Evolutionary conservation across 225 moss, liverwort and hornwort genomes (phyloP), one percentile per base, ranked within the genome.

Genomic region (Pseudoscleropodium purum): DNA sequence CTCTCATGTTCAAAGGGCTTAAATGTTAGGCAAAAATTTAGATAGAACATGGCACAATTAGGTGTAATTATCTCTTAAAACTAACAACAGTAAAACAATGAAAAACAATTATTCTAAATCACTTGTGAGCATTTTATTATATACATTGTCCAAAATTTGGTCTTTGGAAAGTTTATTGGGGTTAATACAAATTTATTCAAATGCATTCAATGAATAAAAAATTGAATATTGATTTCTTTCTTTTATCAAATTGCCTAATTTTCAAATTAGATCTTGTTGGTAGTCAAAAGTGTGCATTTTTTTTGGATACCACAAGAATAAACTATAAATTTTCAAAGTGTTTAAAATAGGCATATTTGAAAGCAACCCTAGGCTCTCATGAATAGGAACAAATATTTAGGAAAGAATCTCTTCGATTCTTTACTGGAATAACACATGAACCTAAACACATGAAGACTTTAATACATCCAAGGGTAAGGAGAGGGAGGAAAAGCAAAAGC

Each of bases 381-480:
- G 10, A 45, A 45, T 18, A 73, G 16, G 27, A 2, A 12, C 5
- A 16, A 43, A 27, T 26, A 3, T 73, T 26, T 27, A 9, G 6
- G 5, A 4, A 16, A 39, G 9, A 73, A 43, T 23, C 2, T 17
- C 33, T 17, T 65, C 2, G 9, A 33, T 9, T 65, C 33, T 17
- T 17, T 65, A 18, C 1, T 11, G 0, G 36, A 36, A 36, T 19
- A 67, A 36, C 0, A 36, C 11, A 67, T 2, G 0, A 67, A 37
- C 11, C 6, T 21, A n/a, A 68, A 68, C 7, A 68, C 12, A 12
- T 4, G 2, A 68, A 68, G 21, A 13, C n/a, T 21, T 37, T 68
- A 23, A 39, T 7, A 25, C 1, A 0, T 0, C 3, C 2, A 4
- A n/a, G 2, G 23, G 7, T 13, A 36, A 11, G 1, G 20, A 69